These are phyloP conservation scores for Chrysanthemum makinoi DNA, from an alignment of 129 eudicot species.

Conservation along the genomic window DNA sequence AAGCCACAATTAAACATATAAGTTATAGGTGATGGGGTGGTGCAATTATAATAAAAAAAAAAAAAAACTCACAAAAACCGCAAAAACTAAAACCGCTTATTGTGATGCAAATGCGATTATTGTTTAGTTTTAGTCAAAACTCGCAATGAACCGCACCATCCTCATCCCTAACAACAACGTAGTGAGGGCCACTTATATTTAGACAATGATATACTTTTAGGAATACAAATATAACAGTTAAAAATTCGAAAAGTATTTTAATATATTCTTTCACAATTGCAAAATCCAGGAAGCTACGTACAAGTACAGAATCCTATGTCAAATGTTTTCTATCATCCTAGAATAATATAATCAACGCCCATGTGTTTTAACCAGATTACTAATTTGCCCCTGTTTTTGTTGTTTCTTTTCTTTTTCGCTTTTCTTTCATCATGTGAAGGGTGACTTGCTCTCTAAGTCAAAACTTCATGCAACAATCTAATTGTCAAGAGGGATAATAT, in stretches of 20 bases:
- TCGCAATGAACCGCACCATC: too few relatives aligned
- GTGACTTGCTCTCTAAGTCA: slow-evolving; percentile 21
- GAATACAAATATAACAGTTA: not conserved
- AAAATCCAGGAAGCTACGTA: slow-evolving; percentile 35
- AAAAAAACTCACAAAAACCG: too few relatives aligned
- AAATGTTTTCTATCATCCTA: slow-evolving; percentile 26
- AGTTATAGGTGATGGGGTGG: too few relatives aligned
- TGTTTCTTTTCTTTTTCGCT: not conserved
- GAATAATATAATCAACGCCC: slow-evolving; percentile 23
- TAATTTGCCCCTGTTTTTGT: slow-evolving; percentile 14
- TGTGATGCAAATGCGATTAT: too few relatives aligned
- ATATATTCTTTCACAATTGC: slow-evolving; percentile 4
- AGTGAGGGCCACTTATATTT: too few relatives aligned
- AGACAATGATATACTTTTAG: not conserved
- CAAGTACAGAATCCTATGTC: slow-evolving; percentile 34
- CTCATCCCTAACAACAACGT: too few relatives aligned
- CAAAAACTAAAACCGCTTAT: too few relatives aligned
- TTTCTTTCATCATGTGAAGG: slow-evolving; percentile 25
- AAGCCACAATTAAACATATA: too few relatives aligned
- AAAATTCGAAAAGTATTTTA: not conserved
- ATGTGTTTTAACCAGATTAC: slow-evolving; percentile 21
- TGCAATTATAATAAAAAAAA: too few relatives aligned
- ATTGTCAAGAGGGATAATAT: too few relatives aligned
- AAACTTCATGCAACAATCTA: too few relatives aligned
- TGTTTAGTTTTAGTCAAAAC: too few relatives aligned